Evolutionary conservation across 768 basidiomycete genomes (phyloP).

Genomic region (Phallus indusiatus): DNA sequence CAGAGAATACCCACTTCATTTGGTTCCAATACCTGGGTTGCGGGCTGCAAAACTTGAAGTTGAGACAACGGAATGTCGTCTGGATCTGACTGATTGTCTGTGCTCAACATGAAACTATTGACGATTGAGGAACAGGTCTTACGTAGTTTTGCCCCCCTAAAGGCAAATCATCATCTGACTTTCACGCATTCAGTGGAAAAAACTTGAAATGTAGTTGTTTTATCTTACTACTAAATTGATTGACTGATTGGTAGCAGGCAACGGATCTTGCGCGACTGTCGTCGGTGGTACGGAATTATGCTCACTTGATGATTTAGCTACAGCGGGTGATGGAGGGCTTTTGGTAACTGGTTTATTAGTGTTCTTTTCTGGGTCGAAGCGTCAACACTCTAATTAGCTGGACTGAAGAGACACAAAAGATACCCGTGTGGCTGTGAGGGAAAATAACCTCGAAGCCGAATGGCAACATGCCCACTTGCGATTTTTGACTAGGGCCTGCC

Average conservation of each 20-base stretch:
- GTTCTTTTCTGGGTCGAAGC: no score
- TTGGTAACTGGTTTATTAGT: no score
- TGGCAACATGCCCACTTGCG: conserved; percentile 29
- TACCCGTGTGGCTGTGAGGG: conserved; percentile 50
- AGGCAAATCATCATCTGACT: background rate
- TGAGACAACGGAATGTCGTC: conserved; percentile 4
- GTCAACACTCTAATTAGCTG: no score
- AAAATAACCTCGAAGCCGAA: conserved; percentile 38
- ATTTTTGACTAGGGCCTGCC: conserved; percentile 45
- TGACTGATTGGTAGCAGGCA: no score
- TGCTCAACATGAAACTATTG: background rate
- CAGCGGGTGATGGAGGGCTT: no score
- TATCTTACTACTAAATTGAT: background rate
- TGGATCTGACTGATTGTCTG: background rate
- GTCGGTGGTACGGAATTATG: no score
- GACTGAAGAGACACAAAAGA: no score
- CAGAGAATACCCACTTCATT: conserved; percentile 24
- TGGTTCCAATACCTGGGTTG: background rate
- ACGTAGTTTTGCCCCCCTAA: background rate
- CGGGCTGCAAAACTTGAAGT: conserved; percentile 9
- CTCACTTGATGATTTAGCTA: no score
- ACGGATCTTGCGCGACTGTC: no score
- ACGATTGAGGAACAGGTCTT: background rate
- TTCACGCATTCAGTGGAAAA: background rate
- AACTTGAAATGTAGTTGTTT: background rate